A percentile compares a stretch with the other conserved stretches of the same genome.
These are phyloP conservation scores for Rhodotorula mucilaginosa DNA, from an alignment of 1,284 basidiomycete species.

Conservation along the genomic window DNA sequence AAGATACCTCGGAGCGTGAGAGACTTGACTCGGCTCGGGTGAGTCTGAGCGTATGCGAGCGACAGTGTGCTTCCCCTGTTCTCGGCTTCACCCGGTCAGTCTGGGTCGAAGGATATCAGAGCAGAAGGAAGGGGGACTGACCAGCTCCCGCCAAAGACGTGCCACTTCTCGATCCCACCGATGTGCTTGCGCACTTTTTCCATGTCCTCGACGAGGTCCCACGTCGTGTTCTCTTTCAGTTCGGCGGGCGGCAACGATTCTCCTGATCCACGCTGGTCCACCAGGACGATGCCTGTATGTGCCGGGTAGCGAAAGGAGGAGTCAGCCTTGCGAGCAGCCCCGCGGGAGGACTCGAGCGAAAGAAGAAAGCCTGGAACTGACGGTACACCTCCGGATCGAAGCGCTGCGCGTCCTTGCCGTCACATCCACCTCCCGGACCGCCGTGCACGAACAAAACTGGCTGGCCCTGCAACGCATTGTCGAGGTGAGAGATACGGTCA, in stretches of 20 bases:
- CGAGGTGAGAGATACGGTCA: neutral
- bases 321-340: too few relatives aligned
- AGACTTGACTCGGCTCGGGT: conserved; percentile 75
- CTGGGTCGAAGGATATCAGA: conserved; percentile 50
- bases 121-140: neutral
- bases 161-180: conserved; percentile 64
- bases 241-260: conserved; percentile 77
- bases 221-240: conserved; percentile 85
- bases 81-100: too few relatives aligned
- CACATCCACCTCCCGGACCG: conserved; percentile 62
- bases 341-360: neutral
- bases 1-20: conserved; percentile 90
- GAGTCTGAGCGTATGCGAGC: conserved; percentile 79
- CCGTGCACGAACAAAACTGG: conserved; percentile 77
- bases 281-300: conserved; percentile 64
- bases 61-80: conserved; percentile 60
- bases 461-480: conserved; percentile 15
- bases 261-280: conserved; percentile 85
- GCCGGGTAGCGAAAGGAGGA: conserved; percentile 42
- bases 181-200: conserved; percentile 75
- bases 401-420: conserved; percentile 55
- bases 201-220: conserved; percentile 88
- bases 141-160: conserved; percentile 90
- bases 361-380: neutral
- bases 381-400: conserved; percentile 15